Conservation (phyloP, 192 early-diverging fungal genomes). For the Podila minutissima region DNA sequence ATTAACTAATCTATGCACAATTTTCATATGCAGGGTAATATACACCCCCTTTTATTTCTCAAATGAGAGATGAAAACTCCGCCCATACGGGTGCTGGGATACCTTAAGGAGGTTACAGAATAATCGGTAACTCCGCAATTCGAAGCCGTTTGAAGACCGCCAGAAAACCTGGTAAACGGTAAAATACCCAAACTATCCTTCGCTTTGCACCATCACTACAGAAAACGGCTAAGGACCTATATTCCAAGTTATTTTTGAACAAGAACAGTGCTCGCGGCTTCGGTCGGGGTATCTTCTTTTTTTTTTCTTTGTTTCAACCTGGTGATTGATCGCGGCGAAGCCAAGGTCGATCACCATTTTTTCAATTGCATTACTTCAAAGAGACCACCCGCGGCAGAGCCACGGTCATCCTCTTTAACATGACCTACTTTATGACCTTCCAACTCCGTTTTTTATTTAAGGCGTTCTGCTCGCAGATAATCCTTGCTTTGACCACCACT, state of each 20-base stretch:
- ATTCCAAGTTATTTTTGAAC: conserved; percentile 7
- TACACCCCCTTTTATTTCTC: conserved; percentile 4
- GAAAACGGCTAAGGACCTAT: conserved; percentile 14
- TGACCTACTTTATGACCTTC: conserved; percentile 9
- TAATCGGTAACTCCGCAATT: conserved; percentile 8
- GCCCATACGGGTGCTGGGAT: conserved; percentile 8
- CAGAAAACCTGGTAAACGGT: conserved; percentile 12
- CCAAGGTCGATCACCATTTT: background rate
- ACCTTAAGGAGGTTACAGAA: conserved; percentile 3
- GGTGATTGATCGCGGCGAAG: too few species aligned
- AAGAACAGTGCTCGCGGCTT: conserved; percentile 4
- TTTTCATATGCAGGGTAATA: conserved; percentile 22
- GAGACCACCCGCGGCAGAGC: conserved; percentile 2
- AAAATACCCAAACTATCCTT: conserved; percentile 11
- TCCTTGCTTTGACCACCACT: too few species aligned
- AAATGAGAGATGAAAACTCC: conserved; percentile 14
- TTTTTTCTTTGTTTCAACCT: background rate
- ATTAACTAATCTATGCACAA: conserved; percentile 23
- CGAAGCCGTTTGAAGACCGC: conserved; percentile 2
- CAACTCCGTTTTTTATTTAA: conserved; percentile 5
- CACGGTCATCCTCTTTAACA: conserved; percentile 6
- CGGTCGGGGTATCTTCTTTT: conserved; percentile 3
- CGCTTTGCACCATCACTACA: conserved; percentile 10
- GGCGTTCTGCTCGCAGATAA: too few species aligned
- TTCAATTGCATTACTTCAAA: conserved; percentile 11